Evolutionary conservation across 345 rosid species (phyloP), one percentile per base, ranked within the genome.

Genomic region (Dipteronia sinensis): DNA sequence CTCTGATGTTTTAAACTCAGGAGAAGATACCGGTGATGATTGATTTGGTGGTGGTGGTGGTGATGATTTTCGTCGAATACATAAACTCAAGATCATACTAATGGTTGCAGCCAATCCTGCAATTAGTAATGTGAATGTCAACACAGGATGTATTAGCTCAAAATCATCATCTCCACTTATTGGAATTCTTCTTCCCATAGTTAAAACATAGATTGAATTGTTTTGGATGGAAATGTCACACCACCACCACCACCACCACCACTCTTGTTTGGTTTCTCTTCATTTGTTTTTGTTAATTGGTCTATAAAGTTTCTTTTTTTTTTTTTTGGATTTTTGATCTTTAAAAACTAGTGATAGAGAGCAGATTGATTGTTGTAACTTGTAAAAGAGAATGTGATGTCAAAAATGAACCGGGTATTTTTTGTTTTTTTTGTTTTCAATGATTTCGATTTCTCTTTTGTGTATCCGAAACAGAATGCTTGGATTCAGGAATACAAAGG

Each of bases 141-240:
- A 7, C 25, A 73, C 20, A 12, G 46, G 72, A 62, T 83, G 78
- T 11, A 69, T 2, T 1, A 77, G 40, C 8, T 40, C 25, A 10
- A 38, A 5, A 59, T 2, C 17, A 15, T 62, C 23, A 63, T 77
- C 38, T 34, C 38, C 58, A 61, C 75, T 76, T 42, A 44, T 3
- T 19, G 84, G 82, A 68, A 79, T 23, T 55, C 69, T 84, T 77
- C 92, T 87, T 77, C 88, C 87, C 86, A 83, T 86, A 8, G 69
- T 74, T 61, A 59, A 25, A 38, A 20, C 76, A 64, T 31, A 16
- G 10, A 47, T 3, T 1, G 62, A 51, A 42, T 42, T 31, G 47
- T 10, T 34, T 19, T n/a, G n/a, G 46, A 42, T 10, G 42, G 64
- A 65, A 63, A 40, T 19, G 15, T 16, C 72, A 22, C 29, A 47